phyloP scores from a whole-genome alignment of 192 early-diverging fungal species.

The Gigaspora rosea region DNA sequence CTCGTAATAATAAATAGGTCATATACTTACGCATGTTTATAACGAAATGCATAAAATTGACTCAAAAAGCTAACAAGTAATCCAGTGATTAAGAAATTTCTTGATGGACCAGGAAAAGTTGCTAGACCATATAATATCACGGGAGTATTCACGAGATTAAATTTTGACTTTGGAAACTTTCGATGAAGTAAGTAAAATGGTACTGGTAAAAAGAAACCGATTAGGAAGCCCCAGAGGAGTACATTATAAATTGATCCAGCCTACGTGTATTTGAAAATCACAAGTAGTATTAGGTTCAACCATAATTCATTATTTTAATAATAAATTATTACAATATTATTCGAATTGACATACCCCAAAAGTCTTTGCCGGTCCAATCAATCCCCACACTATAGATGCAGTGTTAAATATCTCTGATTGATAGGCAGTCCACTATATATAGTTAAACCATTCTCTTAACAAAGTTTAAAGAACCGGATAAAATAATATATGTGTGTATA shows the following conservation, averaged over 20 bases:
- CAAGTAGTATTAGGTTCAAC: not conserved
- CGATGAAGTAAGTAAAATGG: conserved; percentile 43
- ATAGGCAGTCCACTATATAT: not conserved
- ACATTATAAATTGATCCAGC: conserved; percentile 36
- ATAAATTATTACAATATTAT: too few species aligned
- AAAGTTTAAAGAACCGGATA: not conserved
- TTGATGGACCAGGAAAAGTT: not conserved
- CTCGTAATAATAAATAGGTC: too few species aligned
- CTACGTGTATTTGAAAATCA: not conserved
- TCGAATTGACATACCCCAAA: conserved; percentile 38
- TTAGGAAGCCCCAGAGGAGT: conserved; percentile 46
- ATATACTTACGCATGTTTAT: not conserved
- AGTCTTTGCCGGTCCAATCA: conserved; percentile 55
- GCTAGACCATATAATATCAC: conserved; percentile 9
- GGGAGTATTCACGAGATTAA: conserved; percentile 30
- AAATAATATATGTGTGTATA: too few species aligned
- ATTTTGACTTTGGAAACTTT: conserved; percentile 44
- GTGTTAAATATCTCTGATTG: conserved; percentile 36
- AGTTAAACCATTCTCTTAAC: not conserved
- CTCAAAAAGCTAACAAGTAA: not conserved
- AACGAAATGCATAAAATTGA: conserved; percentile 19
- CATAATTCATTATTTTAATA: too few species aligned
- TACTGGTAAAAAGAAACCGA: conserved; percentile 38
- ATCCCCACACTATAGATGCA: conserved; percentile 63
- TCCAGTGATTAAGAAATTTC: conserved; percentile 12